Evolutionary conservation across 108 stramenopile genomes (phyloP).

Genomic region (Nannochloropsis salina): DNA sequence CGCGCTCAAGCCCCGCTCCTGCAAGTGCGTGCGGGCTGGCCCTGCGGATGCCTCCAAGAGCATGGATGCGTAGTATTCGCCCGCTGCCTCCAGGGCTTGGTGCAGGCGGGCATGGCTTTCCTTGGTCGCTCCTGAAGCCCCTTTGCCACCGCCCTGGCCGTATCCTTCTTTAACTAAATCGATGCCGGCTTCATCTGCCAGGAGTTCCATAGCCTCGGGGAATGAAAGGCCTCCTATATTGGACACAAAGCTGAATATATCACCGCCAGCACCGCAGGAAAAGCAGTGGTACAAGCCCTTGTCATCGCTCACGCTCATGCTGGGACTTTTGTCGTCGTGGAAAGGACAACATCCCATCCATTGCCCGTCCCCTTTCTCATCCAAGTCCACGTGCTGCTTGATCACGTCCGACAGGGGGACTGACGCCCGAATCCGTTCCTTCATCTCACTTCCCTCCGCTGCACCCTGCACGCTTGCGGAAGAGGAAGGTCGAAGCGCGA

Average conservation of each 20-base stretch:
- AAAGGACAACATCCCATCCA: constrained; percentile 70
- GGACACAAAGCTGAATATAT: constrained; percentile 73
- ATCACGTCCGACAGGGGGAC: not conserved
- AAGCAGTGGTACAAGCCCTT: constrained; percentile 84
- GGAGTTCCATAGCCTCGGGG: constrained; percentile 61
- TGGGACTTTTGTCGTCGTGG: constrained; percentile 80
- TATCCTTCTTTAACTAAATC: constrained; percentile 31
- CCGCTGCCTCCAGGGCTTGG: constrained; percentile 66
- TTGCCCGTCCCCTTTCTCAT: not conserved
- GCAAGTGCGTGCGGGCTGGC: constrained; percentile 63
- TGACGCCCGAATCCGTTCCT: not conserved
- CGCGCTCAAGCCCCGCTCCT: constrained; percentile 60
- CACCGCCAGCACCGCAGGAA: constrained; percentile 82
- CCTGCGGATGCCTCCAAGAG: constrained; percentile 64
- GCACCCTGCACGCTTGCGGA: not conserved
- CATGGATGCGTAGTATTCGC: constrained; percentile 69
- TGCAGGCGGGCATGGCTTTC: constrained; percentile 56
- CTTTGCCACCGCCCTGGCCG: constrained; percentile 17
- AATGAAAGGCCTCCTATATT: constrained; percentile 70
- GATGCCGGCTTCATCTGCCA: constrained; percentile 60
- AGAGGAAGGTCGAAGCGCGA: not conserved
- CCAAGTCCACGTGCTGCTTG: constrained; percentile 19
- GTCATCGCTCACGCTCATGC: constrained; percentile 65
- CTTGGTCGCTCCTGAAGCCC: constrained; percentile 53
- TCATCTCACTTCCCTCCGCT: not conserved